phyloP scores from a whole-genome alignment of 306 rosid species.

The Acmispon strigosus region DNA sequence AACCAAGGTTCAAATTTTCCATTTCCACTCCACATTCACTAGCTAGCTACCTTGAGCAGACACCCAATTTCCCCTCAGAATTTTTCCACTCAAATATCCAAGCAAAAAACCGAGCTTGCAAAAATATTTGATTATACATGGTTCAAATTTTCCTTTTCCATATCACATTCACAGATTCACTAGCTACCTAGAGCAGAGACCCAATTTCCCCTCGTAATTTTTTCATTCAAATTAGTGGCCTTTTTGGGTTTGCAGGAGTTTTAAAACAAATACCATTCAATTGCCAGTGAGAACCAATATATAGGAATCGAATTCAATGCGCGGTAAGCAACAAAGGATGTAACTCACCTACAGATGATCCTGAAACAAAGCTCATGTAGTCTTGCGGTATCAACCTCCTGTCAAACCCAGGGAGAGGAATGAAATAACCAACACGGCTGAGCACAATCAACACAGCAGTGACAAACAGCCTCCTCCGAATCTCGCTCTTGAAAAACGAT shows the following conservation, averaged over 20 bases:
- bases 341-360: slow-evolving; percentile 79
- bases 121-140: not conserved
- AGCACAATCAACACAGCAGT: slow-evolving; percentile 74
- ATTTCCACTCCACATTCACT: slow-evolving; percentile 9
- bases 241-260: not conserved
- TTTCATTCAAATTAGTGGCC: too few relatives aligned
- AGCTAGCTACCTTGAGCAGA: not conserved
- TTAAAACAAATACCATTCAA: not conserved
- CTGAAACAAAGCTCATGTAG: slow-evolving; percentile 85
- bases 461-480: slow-evolving; percentile 78
- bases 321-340: not conserved
- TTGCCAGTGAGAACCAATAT: not conserved
- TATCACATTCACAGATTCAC: slow-evolving; percentile 3
- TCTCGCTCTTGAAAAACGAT: slow-evolving; percentile 91
- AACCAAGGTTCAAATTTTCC: not conserved
- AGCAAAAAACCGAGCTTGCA: not conserved
- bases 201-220: not conserved
- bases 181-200: not conserved
- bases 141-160: slow-evolving; percentile 1
- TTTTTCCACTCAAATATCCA: not conserved
- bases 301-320: not conserved
- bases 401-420: slow-evolving; percentile 96
- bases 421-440: slow-evolving; percentile 91
- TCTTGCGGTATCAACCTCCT: slow-evolving; percentile 93
- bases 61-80: not conserved